phyloP scores from a whole-genome alignment of 768 basidiomycete genomes.

The Mycena vitilis region DNA sequence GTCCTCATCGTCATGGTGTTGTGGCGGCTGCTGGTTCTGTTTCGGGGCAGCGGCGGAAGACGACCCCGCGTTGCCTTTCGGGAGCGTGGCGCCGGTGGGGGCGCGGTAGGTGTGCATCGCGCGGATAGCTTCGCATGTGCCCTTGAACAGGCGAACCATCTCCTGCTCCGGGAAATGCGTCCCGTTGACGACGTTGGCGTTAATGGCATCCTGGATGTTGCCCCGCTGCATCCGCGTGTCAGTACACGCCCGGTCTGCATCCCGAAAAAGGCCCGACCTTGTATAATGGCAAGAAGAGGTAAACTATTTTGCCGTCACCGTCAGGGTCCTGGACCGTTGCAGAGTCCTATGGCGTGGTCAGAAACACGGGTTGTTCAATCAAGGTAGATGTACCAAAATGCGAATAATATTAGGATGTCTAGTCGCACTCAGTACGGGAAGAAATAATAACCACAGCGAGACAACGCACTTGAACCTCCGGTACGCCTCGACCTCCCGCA shows the following conservation, averaged over 20 bases:
- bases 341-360: conserved; percentile 72
- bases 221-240: conserved; percentile 66
- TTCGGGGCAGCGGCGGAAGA: conserved; percentile 14
- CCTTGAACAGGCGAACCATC: conserved; percentile 90
- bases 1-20: conserved; percentile 55
- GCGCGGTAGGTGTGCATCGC: conserved; percentile 94
- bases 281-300: conserved; percentile 95
- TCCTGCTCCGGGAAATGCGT: conserved; percentile 89
- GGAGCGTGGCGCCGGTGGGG: conserved; percentile 52
- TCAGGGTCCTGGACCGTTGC: conserved; percentile 94
- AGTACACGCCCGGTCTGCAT: conserved; percentile 1
- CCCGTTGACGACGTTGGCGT: conserved; percentile 83
- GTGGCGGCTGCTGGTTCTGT: conserved; percentile 26
- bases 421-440: conserved; percentile 12
- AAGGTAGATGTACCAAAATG: conserved; percentile 69
- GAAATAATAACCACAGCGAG: background rate
- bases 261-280: conserved; percentile 61
- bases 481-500: conserved; percentile 94
- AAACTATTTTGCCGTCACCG: conserved; percentile 94
- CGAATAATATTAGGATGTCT: conserved; percentile 98
- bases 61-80: conserved; percentile 37
- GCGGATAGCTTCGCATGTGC: conserved; percentile 92
- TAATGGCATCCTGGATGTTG: conserved; percentile 96
- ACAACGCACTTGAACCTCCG: conserved; percentile 87
- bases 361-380: conserved; percentile 8